Percentiles rank a stretch among this genome's conserved stretches.
Evolutionary conservation across 179 eudicot species (phyloP).

Genomic region (Nepenthes alata): DNA sequence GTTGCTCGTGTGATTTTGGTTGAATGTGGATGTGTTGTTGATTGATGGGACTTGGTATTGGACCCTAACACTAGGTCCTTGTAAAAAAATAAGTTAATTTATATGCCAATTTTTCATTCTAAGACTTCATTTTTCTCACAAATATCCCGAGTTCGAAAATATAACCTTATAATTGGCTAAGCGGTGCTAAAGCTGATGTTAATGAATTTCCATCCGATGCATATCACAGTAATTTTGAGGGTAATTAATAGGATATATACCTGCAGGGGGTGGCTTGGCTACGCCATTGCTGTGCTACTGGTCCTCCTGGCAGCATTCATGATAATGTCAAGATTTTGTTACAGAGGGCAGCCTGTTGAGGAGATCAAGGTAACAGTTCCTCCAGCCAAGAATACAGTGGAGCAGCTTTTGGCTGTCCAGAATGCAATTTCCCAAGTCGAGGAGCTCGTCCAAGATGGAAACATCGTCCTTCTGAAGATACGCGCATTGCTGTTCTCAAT

Average conservation of each 20-base stretch:
- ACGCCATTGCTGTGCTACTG: conserved; percentile 29
- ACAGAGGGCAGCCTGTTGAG: conserved; percentile 37
- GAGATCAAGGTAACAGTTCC: conserved; percentile 67
- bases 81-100: too few species aligned
- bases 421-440: conserved; percentile 74
- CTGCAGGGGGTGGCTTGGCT: conserved; percentile 75
- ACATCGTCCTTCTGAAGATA: conserved; percentile 60
- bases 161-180: too few species aligned
- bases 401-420: conserved; percentile 88
- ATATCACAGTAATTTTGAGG: not conserved
- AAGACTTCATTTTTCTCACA: too few species aligned
- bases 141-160: too few species aligned
- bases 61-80: too few species aligned
- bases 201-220: not conserved
- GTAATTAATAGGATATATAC: conserved; percentile 3
- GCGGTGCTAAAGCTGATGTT: not conserved
- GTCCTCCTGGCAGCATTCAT: conserved; percentile 45
- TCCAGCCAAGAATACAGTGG: conserved; percentile 73
- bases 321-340: conserved; percentile 39
- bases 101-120: too few species aligned
- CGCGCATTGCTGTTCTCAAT: conserved; percentile 70
- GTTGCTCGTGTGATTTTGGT: too few species aligned
- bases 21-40: too few species aligned
- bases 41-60: too few species aligned
- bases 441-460: conserved; percentile 72